phyloP scores from a whole-genome alignment of 495 filamentous ascomycete genomes.

The Penicilliopsis zonata region DNA sequence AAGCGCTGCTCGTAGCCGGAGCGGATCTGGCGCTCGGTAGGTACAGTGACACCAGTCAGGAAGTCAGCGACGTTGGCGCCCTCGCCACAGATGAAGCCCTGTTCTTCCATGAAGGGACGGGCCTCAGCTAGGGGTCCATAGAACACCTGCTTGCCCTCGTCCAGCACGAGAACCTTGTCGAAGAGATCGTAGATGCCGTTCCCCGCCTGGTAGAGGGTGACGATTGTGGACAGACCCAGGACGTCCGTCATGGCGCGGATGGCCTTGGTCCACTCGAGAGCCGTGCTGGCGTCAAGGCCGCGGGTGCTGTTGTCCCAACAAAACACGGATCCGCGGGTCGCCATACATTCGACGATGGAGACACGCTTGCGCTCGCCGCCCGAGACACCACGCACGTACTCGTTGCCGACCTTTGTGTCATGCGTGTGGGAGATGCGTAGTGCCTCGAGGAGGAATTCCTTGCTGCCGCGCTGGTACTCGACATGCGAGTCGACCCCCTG shows the following conservation, averaged over 20 bases:
- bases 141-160: conserved; percentile 51
- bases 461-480: conserved; percentile 34
- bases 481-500: conserved; percentile 22
- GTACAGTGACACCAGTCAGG: conserved; percentile 61
- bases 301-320: conserved; percentile 53
- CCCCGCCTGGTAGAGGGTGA: conserved; percentile 50
- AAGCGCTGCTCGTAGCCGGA: conserved; percentile 37
- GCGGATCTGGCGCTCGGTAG: conserved; percentile 47
- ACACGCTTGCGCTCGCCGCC: conserved; percentile 68
- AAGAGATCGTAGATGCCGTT: conserved; percentile 51
- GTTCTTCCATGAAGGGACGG: conserved; percentile 51
- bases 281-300: conserved; percentile 49
- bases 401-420: conserved; percentile 62
- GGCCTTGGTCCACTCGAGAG: conserved; percentile 41
- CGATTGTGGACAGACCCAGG: conserved; percentile 31
- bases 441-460: conserved; percentile 53
- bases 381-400: conserved; percentile 59
- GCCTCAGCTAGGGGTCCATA: conserved; percentile 47
- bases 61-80: conserved; percentile 60
- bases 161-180: conserved; percentile 59
- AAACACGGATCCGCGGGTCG: conserved; percentile 46
- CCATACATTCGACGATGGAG: conserved; percentile 53
- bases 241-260: conserved; percentile 36
- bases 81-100: conserved; percentile 53
- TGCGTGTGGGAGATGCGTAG: conserved; percentile 62